Conservation (phyloP, 768 basidiomycete genomes). For the Leccinellum rugosiceps region DNA sequence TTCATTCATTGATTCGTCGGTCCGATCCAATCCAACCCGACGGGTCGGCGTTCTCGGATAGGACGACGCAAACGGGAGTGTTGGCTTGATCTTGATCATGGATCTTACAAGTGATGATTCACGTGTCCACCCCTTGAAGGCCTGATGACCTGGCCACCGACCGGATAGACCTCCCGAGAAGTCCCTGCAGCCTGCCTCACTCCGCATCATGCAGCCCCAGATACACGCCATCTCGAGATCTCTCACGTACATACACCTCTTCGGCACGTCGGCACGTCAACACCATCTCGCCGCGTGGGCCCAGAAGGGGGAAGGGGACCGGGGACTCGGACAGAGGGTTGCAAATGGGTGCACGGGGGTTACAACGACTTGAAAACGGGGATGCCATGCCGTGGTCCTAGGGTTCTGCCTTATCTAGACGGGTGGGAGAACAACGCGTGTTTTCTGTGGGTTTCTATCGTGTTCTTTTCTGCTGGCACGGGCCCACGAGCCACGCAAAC, state of each 20-base stretch:
- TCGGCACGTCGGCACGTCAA: neutral
- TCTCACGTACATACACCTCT: neutral
- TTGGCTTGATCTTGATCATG: neutral
- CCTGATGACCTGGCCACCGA: neutral
- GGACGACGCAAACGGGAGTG: neutral
- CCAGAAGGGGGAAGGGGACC: neutral
- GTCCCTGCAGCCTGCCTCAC: neutral
- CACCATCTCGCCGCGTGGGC: neutral
- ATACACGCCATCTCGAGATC: neutral
- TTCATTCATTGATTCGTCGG: neutral
- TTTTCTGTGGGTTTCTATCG: neutral
- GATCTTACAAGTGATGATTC: neutral
- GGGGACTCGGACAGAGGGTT: neutral
- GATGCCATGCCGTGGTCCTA: neutral
- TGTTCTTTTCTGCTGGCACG: neutral
- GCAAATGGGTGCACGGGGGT: neutral
- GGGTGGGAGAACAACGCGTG: neutral
- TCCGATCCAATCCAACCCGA: neutral
- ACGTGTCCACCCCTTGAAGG: neutral
- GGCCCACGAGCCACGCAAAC: neutral
- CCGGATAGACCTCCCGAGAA: neutral
- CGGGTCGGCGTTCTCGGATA: neutral
- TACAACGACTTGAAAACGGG: neutral
- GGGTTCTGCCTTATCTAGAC: conserved; percentile 1
- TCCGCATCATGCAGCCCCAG: neutral